phyloP scores from a whole-genome alignment of 2,329 filamentous ascomycete species.

The Scleromitrula shiraiana region DNA sequence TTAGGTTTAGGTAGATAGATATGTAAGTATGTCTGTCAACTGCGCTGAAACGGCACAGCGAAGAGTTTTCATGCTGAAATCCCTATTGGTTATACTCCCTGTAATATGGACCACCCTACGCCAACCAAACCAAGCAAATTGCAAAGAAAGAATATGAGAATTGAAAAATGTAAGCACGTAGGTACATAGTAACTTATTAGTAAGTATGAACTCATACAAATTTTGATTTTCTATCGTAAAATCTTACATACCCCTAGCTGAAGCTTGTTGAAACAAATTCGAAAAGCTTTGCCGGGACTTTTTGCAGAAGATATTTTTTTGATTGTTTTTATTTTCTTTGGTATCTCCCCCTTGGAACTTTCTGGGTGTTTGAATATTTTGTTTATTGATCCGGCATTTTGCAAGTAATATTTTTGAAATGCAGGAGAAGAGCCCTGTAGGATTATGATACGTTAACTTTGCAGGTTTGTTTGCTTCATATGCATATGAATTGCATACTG shows the following conservation, averaged over 20 bases:
- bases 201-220: not conserved
- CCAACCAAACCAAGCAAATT: slow-evolving; percentile 5
- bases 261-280: not conserved
- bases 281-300: not conserved
- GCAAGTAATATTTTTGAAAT: not conserved
- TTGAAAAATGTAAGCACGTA: not conserved
- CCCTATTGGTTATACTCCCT: slow-evolving; percentile 7
- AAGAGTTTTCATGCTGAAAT: slow-evolving; percentile 4
- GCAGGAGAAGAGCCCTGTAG: not conserved
- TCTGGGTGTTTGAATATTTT: slow-evolving; percentile 3
- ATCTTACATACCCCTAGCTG: not conserved
- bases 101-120: slow-evolving; percentile 5
- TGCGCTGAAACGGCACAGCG: slow-evolving; percentile 9
- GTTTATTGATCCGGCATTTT: not conserved
- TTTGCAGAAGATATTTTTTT: not conserved
- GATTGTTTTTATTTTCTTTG: no score
- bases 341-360: not conserved
- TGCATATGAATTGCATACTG: not conserved
- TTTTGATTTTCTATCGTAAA: no score
- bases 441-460: not conserved
- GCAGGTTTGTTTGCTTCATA: not conserved
- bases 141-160: no score
- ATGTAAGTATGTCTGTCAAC: not conserved
- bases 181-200: slow-evolving; percentile 4
- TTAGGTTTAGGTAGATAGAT: not conserved